phyloP scores from a whole-genome alignment of 768 basidiomycete genomes.

The Pleurotus cornucopiae region DNA sequence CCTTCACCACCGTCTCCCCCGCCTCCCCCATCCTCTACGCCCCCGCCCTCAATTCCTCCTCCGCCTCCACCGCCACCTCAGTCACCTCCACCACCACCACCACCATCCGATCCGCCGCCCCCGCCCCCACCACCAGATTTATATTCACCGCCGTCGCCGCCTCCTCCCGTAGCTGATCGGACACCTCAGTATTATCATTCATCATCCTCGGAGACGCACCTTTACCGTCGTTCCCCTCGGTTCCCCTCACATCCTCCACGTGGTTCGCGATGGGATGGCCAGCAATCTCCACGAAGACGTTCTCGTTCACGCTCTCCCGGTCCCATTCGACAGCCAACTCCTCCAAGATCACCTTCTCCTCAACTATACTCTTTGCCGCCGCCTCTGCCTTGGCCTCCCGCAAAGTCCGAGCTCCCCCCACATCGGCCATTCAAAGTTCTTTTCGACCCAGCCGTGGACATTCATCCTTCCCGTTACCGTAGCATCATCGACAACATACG shows the following conservation, averaged over 20 bases:
- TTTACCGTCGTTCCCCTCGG: not conserved
- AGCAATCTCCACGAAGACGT: slow-evolving; percentile 15
- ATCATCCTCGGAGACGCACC: not conserved
- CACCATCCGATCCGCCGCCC: slow-evolving; percentile 32
- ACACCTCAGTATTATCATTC: not conserved
- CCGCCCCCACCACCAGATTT: slow-evolving; percentile 30
- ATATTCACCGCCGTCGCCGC: slow-evolving; percentile 27
- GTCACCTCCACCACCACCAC: slow-evolving; percentile 28
- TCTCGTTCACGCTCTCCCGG: slow-evolving; percentile 19
- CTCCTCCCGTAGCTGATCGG: slow-evolving; percentile 10
- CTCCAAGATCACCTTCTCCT: slow-evolving; percentile 17
- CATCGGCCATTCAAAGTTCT: slow-evolving; percentile 52
- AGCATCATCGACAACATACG: slow-evolving; percentile 36
- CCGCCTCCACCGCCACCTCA: slow-evolving; percentile 26
- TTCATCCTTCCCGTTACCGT: slow-evolving; percentile 32
- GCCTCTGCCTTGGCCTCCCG: slow-evolving; percentile 49
- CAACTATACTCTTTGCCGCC: slow-evolving; percentile 11
- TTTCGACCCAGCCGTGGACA: slow-evolving; percentile 57
- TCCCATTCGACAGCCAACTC: slow-evolving; percentile 18
- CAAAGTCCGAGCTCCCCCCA: slow-evolving; percentile 40
- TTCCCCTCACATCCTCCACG: slow-evolving; percentile 1
- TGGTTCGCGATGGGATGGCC: no score
- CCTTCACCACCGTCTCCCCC: slow-evolving; percentile 19
- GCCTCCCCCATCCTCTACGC: slow-evolving; percentile 17
- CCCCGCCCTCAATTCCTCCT: slow-evolving; percentile 20